phyloP scores from a whole-genome alignment of 2,329 filamentous ascomycete genomes.

The Aureobasidium musti region DNA sequence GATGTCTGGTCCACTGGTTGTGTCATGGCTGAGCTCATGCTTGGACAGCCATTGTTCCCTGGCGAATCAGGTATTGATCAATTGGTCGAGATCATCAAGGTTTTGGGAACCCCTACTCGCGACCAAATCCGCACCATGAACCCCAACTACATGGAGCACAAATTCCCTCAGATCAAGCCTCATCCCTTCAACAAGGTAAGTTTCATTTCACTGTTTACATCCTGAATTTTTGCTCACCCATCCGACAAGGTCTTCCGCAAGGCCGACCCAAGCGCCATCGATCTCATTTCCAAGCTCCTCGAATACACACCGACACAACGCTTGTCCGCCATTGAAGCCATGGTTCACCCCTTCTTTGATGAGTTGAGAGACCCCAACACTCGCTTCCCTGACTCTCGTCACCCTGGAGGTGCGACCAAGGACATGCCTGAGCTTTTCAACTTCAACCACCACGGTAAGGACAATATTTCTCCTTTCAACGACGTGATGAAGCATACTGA shows the following conservation, averaged over 20 bases:
- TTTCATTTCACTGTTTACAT: not conserved
- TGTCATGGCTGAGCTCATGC: slow-evolving; percentile 99
- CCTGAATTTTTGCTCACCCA: not conserved
- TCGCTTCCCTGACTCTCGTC: slow-evolving; percentile 89
- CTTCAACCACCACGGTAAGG: slow-evolving; percentile 87
- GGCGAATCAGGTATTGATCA: slow-evolving; percentile 99
- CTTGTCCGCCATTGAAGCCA: slow-evolving; percentile 88
- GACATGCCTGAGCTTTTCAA: slow-evolving; percentile 89
- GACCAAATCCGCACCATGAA: slow-evolving; percentile 99
- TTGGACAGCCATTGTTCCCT: slow-evolving; percentile 95
- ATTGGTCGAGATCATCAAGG: slow-evolving; percentile 98
- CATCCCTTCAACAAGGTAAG: slow-evolving; percentile 92
- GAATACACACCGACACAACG: slow-evolving; percentile 98
- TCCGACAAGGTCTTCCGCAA: slow-evolving; percentile 81
- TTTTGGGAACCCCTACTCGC: slow-evolving; percentile 90
- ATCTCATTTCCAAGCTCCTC: slow-evolving; percentile 87
- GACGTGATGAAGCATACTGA: slow-evolving; percentile 31
- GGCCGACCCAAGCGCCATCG: slow-evolving; percentile 88
- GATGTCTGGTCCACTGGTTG: slow-evolving; percentile 99
- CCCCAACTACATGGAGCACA: slow-evolving; percentile 99
- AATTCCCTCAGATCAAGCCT: slow-evolving; percentile 99
- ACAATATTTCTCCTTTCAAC: slow-evolving; percentile 11
- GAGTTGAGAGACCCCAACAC: slow-evolving; percentile 91
- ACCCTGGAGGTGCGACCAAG: slow-evolving; percentile 74
- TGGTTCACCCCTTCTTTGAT: slow-evolving; percentile 99